Evolutionary conservation across 2,329 filamentous ascomycete species (phyloP), one percentile per base, ranked within the genome.

Genomic region (Aspergillus pseudoglaucus): DNA sequence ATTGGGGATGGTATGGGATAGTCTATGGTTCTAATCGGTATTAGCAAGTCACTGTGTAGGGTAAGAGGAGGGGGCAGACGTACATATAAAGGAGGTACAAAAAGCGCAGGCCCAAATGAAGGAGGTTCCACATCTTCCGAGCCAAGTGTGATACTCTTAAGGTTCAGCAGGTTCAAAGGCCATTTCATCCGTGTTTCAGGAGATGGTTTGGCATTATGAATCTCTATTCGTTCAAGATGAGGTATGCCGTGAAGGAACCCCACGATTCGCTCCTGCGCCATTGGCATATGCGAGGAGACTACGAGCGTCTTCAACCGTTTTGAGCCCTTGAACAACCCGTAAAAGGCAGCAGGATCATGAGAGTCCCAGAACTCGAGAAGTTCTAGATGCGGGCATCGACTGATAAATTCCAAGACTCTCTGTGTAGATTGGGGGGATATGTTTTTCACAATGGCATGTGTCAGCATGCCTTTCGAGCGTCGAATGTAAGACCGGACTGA

Each of bases 401-500:
- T 64, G 5, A 69, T 35, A 27, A 62, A 59, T 32, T 66, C 59
- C 14, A 68, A 48, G 3, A 53, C 56, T 23, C 54, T 65, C 0
- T 58, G 49, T 0, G 55, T 55, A 14, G 62, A 61, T 1, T 60
- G 45, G 2, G 53, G 46, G 3, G 58, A 55, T 6, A 67, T n/a
- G 22, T 66, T 62, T 12, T 53, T 55, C n/a, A 68, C 49, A 12
- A 53, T 58, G 7, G 64, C 65, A 38, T 59, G 55, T 18, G 61
- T 64, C 23, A 71, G 54, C 51, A 60, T 58, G 5, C 59, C 60
- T 42, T 67, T 61, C 14, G 68, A 64, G 39, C 59, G 61, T 35
- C 62, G 54, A 48, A 71, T 60, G 51, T 66, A 69, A 40, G 62
- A 55, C 42, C 64, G 51, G 37, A 70, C 50, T n/a, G 66, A 57